A percentile compares a stretch with the other conserved stretches of the same genome.
Conservation (phyloP, 805 yeast species). For the Yarrowia sp. region DNA sequence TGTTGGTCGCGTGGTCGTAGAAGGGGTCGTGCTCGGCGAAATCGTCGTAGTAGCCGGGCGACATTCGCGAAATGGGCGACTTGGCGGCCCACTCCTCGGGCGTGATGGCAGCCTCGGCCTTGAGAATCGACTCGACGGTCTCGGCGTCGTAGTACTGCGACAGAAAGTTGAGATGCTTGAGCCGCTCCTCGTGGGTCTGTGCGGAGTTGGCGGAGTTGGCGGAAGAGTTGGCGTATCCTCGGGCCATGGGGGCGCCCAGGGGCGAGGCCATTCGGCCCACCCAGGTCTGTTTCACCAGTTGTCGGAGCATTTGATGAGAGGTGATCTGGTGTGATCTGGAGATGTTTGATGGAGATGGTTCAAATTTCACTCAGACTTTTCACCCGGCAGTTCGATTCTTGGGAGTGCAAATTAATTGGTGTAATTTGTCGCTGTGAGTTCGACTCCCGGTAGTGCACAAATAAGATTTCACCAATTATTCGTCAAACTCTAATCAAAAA, state of each 20-base stretch:
- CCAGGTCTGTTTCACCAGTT: slow-evolving; percentile 33
- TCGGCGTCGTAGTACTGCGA: slow-evolving; percentile 82
- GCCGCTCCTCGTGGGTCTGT: slow-evolving; percentile 41
- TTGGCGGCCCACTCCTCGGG: slow-evolving; percentile 65
- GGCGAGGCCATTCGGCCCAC: background rate
- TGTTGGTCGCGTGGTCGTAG: slow-evolving; percentile 68
- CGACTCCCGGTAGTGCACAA: background rate
- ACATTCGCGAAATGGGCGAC: slow-evolving; percentile 58
- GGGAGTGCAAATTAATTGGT: too few species aligned
- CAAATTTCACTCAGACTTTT: background rate
- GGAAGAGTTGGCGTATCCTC: slow-evolving; percentile 22
- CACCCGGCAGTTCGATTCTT: background rate
- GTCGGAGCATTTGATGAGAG: slow-evolving; percentile 15
- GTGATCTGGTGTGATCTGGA: background rate
- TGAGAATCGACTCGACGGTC: slow-evolving; percentile 77
- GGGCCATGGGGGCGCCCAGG: background rate
- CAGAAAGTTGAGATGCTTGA: slow-evolving; percentile 62
- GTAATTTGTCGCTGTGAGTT: background rate
- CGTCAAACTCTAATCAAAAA: slow-evolving; percentile 13
- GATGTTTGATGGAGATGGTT: too few species aligned
- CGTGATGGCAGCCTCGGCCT: slow-evolving; percentile 76
- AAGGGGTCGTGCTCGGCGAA: slow-evolving; percentile 72
- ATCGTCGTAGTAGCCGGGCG: slow-evolving; percentile 76
- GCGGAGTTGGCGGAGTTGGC: slow-evolving; percentile 7
- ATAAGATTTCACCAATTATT: background rate